A percentile compares a stretch with the other conserved stretches of the same genome.
These are phyloP conservation scores for Cutaneotrichosporon mucoides DNA, from an alignment of 1,284 basidiomycete genomes.

Conservation along the genomic window DNA sequence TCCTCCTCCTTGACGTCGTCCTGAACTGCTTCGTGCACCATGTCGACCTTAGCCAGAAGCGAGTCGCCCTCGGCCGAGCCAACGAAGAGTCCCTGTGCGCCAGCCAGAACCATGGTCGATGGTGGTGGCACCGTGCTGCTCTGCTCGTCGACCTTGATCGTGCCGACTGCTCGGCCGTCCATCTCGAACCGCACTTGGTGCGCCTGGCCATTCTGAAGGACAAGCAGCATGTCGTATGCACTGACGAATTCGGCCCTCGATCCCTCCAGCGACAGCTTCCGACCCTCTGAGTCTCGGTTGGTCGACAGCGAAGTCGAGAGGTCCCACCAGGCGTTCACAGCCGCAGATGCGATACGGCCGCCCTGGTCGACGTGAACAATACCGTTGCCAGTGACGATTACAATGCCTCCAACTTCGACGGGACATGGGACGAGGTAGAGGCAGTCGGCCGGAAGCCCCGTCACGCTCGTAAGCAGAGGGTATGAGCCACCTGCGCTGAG, in stretches of 20 bases:
- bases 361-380: constrained; percentile 88
- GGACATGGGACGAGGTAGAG: constrained; percentile 75
- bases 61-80: constrained; percentile 44
- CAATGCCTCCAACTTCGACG: constrained; percentile 75
- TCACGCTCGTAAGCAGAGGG: constrained; percentile 75
- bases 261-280: constrained; percentile 65
- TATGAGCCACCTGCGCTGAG: constrained; percentile 66
- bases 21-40: constrained; percentile 26
- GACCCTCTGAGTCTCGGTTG: constrained; percentile 28
- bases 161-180: constrained; percentile 48
- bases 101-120: constrained; percentile 31
- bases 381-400: constrained; percentile 74
- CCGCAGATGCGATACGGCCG: constrained; percentile 66
- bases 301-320: constrained; percentile 62
- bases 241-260: constrained; percentile 69
- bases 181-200: constrained; percentile 48
- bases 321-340: constrained; percentile 80
- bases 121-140: constrained; percentile 38
- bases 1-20: constrained; percentile 25
- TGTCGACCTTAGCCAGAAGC: constrained; percentile 38
- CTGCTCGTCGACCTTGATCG: constrained; percentile 45
- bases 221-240: constrained; percentile 46
- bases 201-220: constrained; percentile 44
- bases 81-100: constrained; percentile 39
- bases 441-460: constrained; percentile 78